Evolutionary conservation across 2,329 filamentous ascomycete species (phyloP), one percentile per base, ranked within the genome.

Genomic region (Blastomyces emzantsi): DNA sequence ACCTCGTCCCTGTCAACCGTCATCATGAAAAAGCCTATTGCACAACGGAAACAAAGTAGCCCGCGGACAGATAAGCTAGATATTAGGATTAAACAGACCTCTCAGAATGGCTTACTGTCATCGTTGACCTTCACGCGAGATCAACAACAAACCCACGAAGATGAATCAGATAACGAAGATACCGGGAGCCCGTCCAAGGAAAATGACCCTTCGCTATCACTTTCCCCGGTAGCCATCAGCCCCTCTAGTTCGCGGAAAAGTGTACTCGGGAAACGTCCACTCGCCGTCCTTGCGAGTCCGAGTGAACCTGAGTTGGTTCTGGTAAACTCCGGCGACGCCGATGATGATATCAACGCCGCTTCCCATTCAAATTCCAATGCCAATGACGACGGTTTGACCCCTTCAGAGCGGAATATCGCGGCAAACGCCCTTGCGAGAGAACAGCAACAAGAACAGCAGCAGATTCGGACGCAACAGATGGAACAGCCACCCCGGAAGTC

Each of bases 201-300:
- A 70, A 83, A 83, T 64, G 75, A 81, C 64, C 75, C 76, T 9
- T 75, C 74, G 1, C 69, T 76, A 25, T 79, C 78, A 7, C 73
- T 73, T 2, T 70, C 72, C 2, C 75, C 76, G 13, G 41, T 43
- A 1, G 69, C 75, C 13, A 74, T 71, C 62, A 63, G 72, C 15
- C 71, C 76, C n/a, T 72, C 74, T n/a, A 74, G 70, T 57, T 72
- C 74, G 15, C 70, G 74, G 51, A 75, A 75, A 59, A 75, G 70
- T 61, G 68, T 70, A 6, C 71, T 73, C 30, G 73, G 73, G 3
- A 81, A 81, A 68, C 73, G 78, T 0, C 77, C 79, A 0, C 70
- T 81, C 19, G 76, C 78, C 28, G 76, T 78, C 28, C 70, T 79
- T 17, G 70, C 76, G 17, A 70, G 71, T 7, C 66, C 74, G 2